phyloP scores from a whole-genome alignment of 805 yeast species.

The Brettanomyces bruxellensis region DNA sequence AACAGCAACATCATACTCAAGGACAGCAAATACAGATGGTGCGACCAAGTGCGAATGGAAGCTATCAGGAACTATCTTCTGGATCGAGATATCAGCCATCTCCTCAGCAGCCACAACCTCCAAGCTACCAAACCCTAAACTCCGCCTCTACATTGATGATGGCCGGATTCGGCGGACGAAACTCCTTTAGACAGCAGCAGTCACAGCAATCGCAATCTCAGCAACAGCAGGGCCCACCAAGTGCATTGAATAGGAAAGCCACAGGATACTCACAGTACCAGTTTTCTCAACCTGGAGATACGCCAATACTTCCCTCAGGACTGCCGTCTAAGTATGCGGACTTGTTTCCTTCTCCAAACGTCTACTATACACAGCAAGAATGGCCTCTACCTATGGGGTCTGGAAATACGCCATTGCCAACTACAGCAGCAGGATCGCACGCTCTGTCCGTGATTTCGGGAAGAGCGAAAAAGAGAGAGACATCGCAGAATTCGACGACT shows the following conservation, averaged over 20 bases:
- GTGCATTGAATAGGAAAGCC: background rate
- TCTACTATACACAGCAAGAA: slow-evolving; percentile 49
- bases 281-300: slow-evolving; percentile 29
- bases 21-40: slow-evolving; percentile 5
- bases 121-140: slow-evolving; percentile 6
- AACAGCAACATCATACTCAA: slow-evolving; percentile 13
- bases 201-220: slow-evolving; percentile 22
- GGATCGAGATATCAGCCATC: background rate
- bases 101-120: slow-evolving; percentile 1
- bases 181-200: slow-evolving; percentile 1
- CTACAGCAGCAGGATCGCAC: slow-evolving; percentile 18
- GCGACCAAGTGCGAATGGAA: background rate
- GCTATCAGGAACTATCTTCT: background rate
- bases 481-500: too few species aligned
- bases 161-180: slow-evolving; percentile 4
- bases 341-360: slow-evolving; percentile 75
- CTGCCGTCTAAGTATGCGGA: slow-evolving; percentile 68
- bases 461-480: too few species aligned
- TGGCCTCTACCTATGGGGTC: slow-evolving; percentile 40
- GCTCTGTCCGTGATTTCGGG: slow-evolving; percentile 10
- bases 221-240: slow-evolving; percentile 3
- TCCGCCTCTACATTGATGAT: slow-evolving; percentile 10
- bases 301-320: slow-evolving; percentile 62
- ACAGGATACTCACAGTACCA: background rate
- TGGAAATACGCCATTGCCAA: slow-evolving; percentile 31